These are phyloP conservation scores for Thinopyrum elongatum DNA, from an alignment of 176 grass and related monocot species.

Conservation along the genomic window DNA sequence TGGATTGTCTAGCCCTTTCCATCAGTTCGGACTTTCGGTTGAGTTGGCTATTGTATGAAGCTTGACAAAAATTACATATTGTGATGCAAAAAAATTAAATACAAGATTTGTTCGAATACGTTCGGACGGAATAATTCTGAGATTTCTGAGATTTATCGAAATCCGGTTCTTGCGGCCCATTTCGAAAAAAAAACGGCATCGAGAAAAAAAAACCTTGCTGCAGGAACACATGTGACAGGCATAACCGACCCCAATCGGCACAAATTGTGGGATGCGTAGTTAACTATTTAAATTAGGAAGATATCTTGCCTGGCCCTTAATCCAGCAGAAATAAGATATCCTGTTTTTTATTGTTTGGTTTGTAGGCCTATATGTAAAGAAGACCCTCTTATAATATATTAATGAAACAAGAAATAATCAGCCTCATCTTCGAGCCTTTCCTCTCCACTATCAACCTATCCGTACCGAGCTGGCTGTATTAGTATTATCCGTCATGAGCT, in stretches of 20 bases:
- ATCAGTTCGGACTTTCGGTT: too few species aligned
- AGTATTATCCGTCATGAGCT: background rate
- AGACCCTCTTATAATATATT: background rate
- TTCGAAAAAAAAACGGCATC: background rate
- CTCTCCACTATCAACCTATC: background rate
- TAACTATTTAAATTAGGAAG: background rate
- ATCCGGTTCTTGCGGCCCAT: background rate
- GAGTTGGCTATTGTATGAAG: too few species aligned
- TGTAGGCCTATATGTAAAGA: background rate
- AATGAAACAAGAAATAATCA: background rate
- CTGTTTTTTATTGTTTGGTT: background rate
- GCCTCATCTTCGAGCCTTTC: background rate
- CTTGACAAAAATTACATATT: too few species aligned
- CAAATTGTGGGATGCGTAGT: background rate
- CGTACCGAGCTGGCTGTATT: background rate
- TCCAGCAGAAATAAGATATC: background rate
- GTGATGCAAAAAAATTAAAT: too few species aligned
- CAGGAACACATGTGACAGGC: background rate
- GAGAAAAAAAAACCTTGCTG: background rate
- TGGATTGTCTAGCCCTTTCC: too few species aligned
- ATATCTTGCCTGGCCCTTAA: background rate
- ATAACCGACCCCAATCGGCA: background rate
- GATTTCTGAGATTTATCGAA: background rate
- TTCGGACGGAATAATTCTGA: background rate
- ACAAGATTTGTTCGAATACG: too few species aligned